Base-by-base conservation (phyloP, 148 eudicot species). In the Fagopyrum homotropicum region DNA sequence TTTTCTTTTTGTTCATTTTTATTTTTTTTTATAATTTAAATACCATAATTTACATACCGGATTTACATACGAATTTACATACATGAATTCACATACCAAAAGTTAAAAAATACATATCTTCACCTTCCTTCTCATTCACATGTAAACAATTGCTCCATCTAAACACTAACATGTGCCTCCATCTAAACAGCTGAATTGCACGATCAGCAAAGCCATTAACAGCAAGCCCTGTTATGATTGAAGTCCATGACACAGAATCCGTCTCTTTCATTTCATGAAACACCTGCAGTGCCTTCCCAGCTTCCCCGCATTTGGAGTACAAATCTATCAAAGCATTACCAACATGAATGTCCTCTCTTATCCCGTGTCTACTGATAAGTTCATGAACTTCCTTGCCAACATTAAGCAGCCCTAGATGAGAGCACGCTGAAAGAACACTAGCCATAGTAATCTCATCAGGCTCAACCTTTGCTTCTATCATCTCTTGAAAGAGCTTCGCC, bases 291-390 rank as follows among this genome's bases (percentile, higher is more conserved):
- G 94, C 90, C 71, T 76, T 84, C 52, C 77, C 73, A 40, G 85
- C 82, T 12, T 79, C 84, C 6, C 97, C 97, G 73, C 97, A 89
- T 82, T 92, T 89, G 75, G 86, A 88, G 77, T 89, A 89, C 94
- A 92, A 88, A 74, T 92, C 94, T 22, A 92, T 84, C 66, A 89
- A 73, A 79, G 89, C 76, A 64, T 89, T 92, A 73, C 83, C 85
- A 44, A 89, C 88, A 69, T 86, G 86, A 64, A 86, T 75, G 76
- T 92, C 97, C 17, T 74, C 68, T 79, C 78, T 86, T 22, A 88
- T 69, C 29, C 79, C 69, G 60, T 89, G 77, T 19, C 78, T 76
- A 29, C 29, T 49, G 5, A 92, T 77, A 76, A 79, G 86, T 29
- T 82, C 81, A 76, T 92, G 97, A 35, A 89, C 75, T 60, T 76